A percentile compares a stretch with the other conserved stretches of the same genome.
phyloP scores from a whole-genome alignment of 108 stramenopile species.

The Pseudonitzschia delicatissima region DNA sequence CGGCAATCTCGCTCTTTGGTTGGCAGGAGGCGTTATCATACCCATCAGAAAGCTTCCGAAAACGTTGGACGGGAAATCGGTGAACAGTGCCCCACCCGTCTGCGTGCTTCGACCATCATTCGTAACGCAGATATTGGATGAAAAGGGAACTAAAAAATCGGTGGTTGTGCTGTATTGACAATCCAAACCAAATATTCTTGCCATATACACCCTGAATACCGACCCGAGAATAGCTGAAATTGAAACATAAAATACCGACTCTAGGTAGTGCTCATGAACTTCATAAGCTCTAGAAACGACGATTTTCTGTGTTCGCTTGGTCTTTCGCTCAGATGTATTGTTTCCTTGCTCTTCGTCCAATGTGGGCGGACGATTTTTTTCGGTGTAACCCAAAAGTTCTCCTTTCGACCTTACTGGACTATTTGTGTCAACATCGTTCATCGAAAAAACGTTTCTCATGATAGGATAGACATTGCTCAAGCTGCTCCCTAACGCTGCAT shows the following conservation, averaged over 20 bases:
- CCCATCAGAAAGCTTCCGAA: conserved; percentile 67
- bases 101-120: conserved; percentile 51
- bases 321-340: not conserved
- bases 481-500: too few relatives aligned
- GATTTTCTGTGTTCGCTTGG: conserved; percentile 7
- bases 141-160: conserved; percentile 54
- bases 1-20: conserved; percentile 40
- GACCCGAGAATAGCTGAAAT: conserved; percentile 51
- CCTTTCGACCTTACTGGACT: not conserved
- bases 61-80: conserved; percentile 65
- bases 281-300: conserved; percentile 11
- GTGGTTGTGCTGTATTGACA: conserved; percentile 41
- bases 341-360: not conserved
- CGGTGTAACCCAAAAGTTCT: not conserved
- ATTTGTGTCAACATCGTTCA: not conserved
- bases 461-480: not conserved
- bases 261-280: conserved; percentile 10
- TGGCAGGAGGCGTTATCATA: conserved; percentile 22
- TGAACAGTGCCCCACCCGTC: conserved; percentile 72
- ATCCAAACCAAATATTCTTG: conserved; percentile 63
- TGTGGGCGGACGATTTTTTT: not conserved
- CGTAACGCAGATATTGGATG: conserved; percentile 56
- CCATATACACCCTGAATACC: conserved; percentile 42
- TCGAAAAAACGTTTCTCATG: conserved; percentile 8
- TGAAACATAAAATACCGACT: conserved; percentile 46